These are phyloP conservation scores for Parasarocladium wereldwijsianum DNA, from an alignment of 2,329 filamentous ascomycete genomes.

Conservation along the genomic window DNA sequence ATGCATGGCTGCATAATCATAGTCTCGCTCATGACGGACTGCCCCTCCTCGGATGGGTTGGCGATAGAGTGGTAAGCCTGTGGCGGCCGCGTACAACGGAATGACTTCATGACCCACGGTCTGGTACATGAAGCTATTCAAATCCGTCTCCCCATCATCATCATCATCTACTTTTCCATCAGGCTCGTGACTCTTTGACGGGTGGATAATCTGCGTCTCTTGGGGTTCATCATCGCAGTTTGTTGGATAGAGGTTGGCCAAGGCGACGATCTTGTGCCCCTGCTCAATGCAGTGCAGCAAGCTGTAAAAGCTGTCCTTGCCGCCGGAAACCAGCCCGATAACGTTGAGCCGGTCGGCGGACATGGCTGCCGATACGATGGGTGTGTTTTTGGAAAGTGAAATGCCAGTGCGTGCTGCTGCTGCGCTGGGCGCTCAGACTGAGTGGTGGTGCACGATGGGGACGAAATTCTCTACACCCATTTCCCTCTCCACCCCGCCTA, in stretches of 20 bases:
- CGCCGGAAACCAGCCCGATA: constrained; percentile 85
- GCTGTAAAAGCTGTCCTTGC: constrained; percentile 93
- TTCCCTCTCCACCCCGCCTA: too few species aligned
- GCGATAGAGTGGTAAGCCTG: constrained; percentile 73
- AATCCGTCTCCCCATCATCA: constrained; percentile 29
- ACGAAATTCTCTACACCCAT: too few species aligned
- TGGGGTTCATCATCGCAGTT: constrained; percentile 2
- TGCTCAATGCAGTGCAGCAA: constrained; percentile 79
- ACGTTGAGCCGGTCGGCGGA: constrained; percentile 47
- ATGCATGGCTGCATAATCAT: constrained; percentile 25
- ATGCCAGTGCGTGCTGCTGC: too few species aligned
- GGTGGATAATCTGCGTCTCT: constrained; percentile 8
- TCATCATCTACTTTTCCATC: background rate
- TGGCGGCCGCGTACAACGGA: constrained; percentile 66
- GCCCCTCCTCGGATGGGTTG: constrained; percentile 59
- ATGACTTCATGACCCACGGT: constrained; percentile 84
- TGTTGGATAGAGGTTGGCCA: constrained; percentile 72
- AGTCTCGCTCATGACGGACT: constrained; percentile 57
- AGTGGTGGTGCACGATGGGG: too few species aligned
- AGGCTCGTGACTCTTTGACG: constrained; percentile 6
- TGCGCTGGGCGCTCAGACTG: too few species aligned
- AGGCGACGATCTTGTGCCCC: constrained; percentile 70
- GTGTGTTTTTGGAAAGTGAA: too few species aligned
- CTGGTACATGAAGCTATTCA: constrained; percentile 99
- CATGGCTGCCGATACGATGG: constrained; percentile 16